phyloP scores from a whole-genome alignment of 2,329 filamentous ascomycete genomes.

The Capronia coronata region DNA sequence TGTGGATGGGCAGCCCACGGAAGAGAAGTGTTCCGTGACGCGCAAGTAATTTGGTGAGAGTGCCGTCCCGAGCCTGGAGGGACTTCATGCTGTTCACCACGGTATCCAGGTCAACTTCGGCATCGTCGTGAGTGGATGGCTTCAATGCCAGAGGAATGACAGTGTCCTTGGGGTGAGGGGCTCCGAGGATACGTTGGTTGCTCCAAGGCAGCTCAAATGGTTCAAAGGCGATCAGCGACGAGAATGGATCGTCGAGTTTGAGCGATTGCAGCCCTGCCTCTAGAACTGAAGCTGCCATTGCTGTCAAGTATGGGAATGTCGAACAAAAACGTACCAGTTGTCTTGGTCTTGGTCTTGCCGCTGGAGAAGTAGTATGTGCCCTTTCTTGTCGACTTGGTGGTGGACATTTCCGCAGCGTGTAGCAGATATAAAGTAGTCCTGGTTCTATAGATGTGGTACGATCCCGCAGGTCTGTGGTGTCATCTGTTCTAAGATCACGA shows the following conservation, averaged over 20 bases:
- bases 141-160: constrained; percentile 39
- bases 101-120: constrained; percentile 31
- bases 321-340: neutral
- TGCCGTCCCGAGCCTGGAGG: constrained; percentile 34
- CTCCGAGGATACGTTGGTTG: constrained; percentile 40
- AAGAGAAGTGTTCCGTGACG: constrained; percentile 45
- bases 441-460: neutral
- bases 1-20: constrained; percentile 41
- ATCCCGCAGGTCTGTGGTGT: constrained; percentile 4
- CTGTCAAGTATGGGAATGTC: neutral
- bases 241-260: constrained; percentile 24
- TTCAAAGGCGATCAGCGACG: constrained; percentile 32
- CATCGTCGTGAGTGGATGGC: constrained; percentile 29
- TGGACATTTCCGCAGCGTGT: neutral
- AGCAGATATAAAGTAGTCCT: neutral
- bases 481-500: constrained; percentile 13
- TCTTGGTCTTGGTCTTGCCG: too few relatives aligned
- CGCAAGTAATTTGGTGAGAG: constrained; percentile 40
- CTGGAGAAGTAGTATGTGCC: too few relatives aligned
- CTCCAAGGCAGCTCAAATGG: constrained; percentile 37
- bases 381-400: neutral
- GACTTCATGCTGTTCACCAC: constrained; percentile 36
- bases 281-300: constrained; percentile 16
- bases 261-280: constrained; percentile 12
- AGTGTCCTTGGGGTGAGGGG: constrained; percentile 37